These are phyloP conservation scores for Selenicereus undatus DNA, from an alignment of 148 eudicot genomes.

Conservation along the genomic window DNA sequence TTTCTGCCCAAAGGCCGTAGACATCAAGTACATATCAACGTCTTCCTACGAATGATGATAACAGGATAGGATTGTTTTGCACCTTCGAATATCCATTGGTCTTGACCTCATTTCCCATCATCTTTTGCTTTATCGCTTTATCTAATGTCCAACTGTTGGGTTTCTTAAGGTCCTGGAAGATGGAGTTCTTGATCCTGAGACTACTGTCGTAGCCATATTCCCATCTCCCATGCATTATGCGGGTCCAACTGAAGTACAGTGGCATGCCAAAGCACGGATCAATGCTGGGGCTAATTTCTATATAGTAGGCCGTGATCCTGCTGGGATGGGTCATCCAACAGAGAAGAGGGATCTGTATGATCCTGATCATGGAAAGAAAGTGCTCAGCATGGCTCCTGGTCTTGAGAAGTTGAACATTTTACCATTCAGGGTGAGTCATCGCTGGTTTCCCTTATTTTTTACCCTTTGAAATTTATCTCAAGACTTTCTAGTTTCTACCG, in stretches of 20 bases:
- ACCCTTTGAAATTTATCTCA: neutral
- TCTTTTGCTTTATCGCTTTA: neutral
- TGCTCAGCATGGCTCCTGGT: conserved; percentile 86
- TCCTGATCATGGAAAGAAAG: conserved; percentile 92
- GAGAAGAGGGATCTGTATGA: conserved; percentile 86
- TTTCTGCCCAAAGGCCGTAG: no score
- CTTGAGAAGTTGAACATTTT: conserved; percentile 74
- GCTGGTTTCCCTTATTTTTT: neutral
- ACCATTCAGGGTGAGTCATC: conserved; percentile 65
- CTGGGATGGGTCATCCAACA: conserved; percentile 83
- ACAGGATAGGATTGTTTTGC: neutral
- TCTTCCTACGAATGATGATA: neutral
- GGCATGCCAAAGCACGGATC: conserved; percentile 92
- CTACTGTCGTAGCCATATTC: conserved; percentile 84
- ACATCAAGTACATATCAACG: neutral
- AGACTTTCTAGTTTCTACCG: neutral
- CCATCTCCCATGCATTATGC: conserved; percentile 96
- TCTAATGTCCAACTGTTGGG: conserved; percentile 3
- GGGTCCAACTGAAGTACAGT: conserved; percentile 90
- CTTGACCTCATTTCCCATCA: no score
- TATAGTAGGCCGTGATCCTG: conserved; percentile 90
- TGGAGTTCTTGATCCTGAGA: conserved; percentile 76
- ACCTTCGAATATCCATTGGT: neutral
- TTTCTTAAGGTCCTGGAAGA: conserved; percentile 69
- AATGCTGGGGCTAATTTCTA: conserved; percentile 93